phyloP scores from a whole-genome alignment of 2,329 filamentous ascomycete species.

The Phialophora expanda region DNA sequence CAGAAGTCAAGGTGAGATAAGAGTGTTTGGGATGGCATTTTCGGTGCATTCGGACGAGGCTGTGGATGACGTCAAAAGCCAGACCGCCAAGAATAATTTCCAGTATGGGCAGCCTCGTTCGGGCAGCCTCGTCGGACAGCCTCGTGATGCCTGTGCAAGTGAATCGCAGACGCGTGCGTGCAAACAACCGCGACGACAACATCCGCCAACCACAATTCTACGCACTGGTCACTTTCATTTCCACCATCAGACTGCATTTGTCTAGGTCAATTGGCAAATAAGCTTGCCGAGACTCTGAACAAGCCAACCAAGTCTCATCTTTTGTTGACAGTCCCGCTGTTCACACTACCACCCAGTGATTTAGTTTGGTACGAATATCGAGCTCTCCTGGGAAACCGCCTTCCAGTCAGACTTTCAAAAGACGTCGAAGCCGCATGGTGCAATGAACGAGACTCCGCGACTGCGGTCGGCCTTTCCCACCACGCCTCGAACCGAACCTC shows the following conservation, averaged over 20 bases:
- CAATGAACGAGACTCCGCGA: constrained; percentile 83
- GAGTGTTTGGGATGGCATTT: background rate
- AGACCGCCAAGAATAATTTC: background rate
- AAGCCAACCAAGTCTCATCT: background rate
- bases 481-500: constrained; percentile 61
- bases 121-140: background rate
- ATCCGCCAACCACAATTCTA: background rate
- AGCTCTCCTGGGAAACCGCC: background rate
- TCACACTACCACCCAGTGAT: background rate
- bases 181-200: constrained; percentile 1
- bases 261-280: background rate
- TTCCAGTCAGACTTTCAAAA: background rate
- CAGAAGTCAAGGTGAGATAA: background rate
- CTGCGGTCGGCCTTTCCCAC: constrained; percentile 80
- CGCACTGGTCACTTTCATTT: background rate
- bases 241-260: too few species aligned
- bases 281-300: background rate
- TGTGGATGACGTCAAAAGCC: background rate
- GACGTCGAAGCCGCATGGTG: constrained; percentile 54
- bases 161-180: background rate
- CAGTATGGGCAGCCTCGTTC: constrained; percentile 1
- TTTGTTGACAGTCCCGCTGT: background rate
- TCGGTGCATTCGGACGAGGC: background rate
- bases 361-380: background rate
- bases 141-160: background rate